Base-by-base conservation (phyloP, 2,329 filamentous ascomycete species). In the Pseudocercospora crystallina region DNA sequence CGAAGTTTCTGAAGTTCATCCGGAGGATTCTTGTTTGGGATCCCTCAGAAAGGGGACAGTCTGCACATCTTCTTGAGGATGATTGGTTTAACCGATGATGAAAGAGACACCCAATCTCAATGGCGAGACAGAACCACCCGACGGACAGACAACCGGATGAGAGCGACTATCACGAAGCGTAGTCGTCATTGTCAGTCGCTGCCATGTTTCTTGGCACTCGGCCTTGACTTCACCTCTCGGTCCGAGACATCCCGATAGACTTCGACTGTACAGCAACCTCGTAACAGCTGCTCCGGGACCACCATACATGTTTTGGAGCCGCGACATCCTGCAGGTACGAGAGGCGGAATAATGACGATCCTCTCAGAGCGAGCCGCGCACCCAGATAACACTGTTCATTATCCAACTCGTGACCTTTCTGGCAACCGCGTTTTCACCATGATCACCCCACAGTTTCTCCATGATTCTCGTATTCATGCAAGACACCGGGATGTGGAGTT, bases 11-110 rank as follows among this genome's bases (percentile, higher is more conserved):
- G n/a, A 47, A 40, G 14, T 64, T 64, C 47, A 56, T 66, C 38
- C 54, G 57, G 31, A 64, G 57, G 43, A 58, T 65, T 11, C 51
- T 65, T 17, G 56, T 56, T 9, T 65, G 63, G 62, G 59, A 65
- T 51, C 56, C 50, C 8, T 43, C 56, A 39, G 40, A 48, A 43
- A 56, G 62, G 42, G 54, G 39, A 20, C 57, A 44, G 3, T 53
- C 59, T 2, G 35, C 43, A 5, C 49, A 65, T 26, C 37, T 60
- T 31, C 38, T 61, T 12, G 12, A 43, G 31, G 61, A 65, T 47
- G 58, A 58, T 41, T 64, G 59, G 61, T 20, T 41, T 33, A 30
- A 43, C 29, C 41, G 20, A 26, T 26, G 20, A 26, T 3, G 20
- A 26, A 26, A 3, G 20, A 26, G 4, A 3, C 20, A 26, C 20